Evolutionary conservation across 2,329 filamentous ascomycete species (phyloP).

Genomic region (Botryotinia calthae): DNA sequence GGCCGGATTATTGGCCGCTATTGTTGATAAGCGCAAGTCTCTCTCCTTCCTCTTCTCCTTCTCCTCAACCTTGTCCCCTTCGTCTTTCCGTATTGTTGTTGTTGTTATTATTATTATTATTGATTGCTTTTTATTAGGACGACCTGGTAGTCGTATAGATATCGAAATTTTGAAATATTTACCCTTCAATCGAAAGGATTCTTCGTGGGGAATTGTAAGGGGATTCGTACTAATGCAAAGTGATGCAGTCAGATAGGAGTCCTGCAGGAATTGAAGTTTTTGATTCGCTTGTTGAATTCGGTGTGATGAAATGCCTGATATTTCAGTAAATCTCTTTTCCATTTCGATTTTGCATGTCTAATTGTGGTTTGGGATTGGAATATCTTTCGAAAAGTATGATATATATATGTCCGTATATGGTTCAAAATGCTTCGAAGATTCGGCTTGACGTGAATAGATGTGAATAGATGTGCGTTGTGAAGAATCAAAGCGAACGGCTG

Average conservation of each 20-base stretch:
- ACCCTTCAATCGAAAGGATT: conserved; percentile 13
- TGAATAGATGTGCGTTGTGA: not conserved
- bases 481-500: not conserved
- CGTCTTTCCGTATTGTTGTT: not conserved
- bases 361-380: not conserved
- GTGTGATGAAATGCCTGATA: conserved; percentile 22
- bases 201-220: conserved; percentile 2
- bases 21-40: conserved; percentile 4
- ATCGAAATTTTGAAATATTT: conserved; percentile 2
- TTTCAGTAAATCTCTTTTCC: conserved; percentile 8
- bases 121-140: not conserved
- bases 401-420: not conserved
- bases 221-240: conserved; percentile 18
- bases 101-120: not conserved
- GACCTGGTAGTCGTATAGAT: not conserved
- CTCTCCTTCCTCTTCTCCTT: not conserved
- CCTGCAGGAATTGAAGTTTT: conserved; percentile 17
- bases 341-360: not conserved
- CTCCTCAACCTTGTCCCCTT: not conserved
- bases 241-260: conserved; percentile 22
- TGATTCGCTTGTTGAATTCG: conserved; percentile 18
- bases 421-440: not conserved
- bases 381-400: not conserved
- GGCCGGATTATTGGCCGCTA: conserved; percentile 22
- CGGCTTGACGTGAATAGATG: not conserved